phyloP scores from a whole-genome alignment of 2,329 filamentous ascomycete species.

The Bipolaris sorokiniana region DNA sequence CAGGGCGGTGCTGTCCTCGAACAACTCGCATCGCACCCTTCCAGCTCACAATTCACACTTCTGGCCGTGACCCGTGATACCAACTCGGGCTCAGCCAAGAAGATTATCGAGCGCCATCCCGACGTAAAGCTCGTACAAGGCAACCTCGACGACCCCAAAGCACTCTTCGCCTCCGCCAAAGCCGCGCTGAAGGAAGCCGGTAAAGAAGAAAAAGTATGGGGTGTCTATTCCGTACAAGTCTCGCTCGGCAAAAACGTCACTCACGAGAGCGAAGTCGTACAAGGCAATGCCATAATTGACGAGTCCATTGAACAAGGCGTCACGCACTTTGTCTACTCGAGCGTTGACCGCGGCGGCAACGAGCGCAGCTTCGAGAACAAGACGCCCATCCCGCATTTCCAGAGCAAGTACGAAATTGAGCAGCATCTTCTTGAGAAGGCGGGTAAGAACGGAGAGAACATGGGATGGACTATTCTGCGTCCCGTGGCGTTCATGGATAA shows the following conservation, averaged over 20 bases:
- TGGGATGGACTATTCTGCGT: constrained; percentile 67
- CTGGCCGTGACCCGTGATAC: constrained; percentile 66
- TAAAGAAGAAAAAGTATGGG: constrained; percentile 56
- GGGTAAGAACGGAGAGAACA: constrained; percentile 51
- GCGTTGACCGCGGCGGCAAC: constrained; percentile 68
- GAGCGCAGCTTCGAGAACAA: constrained; percentile 56
- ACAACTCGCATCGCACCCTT: constrained; percentile 48
- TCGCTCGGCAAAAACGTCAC: constrained; percentile 52
- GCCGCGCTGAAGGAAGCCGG: constrained; percentile 44
- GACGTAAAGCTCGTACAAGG: constrained; percentile 64
- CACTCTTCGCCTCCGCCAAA: constrained; percentile 58
- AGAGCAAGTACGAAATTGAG: constrained; percentile 67
- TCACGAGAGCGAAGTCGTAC: constrained; percentile 55
- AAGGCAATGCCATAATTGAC: constrained; percentile 66
- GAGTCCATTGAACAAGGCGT: constrained; percentile 62
- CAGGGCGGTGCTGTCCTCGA: constrained; percentile 55
- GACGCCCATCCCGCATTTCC: constrained; percentile 65
- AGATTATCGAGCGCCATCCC: constrained; percentile 53
- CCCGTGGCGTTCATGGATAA: constrained; percentile 71
- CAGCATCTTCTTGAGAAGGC: constrained; percentile 61
- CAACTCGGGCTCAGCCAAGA: constrained; percentile 58
- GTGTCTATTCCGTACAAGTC: constrained; percentile 68
- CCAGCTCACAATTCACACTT: constrained; percentile 55
- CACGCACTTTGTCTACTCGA: constrained; percentile 67
- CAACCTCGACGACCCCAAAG: constrained; percentile 59